phyloP scores from a whole-genome alignment of 306 rosid genomes.

The Castanospermum australe region DNA sequence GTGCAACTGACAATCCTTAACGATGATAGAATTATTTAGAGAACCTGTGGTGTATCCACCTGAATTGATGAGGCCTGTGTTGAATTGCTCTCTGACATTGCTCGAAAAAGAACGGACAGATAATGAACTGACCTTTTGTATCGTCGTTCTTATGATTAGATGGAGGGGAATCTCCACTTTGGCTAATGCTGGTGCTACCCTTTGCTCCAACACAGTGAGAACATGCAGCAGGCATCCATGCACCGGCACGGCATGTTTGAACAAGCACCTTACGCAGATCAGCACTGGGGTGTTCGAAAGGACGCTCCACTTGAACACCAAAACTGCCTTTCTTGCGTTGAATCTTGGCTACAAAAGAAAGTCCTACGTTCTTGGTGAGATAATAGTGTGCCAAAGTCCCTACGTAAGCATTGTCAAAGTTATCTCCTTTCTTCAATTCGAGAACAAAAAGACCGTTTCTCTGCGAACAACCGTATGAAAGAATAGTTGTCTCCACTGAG shows the following conservation, averaged over 20 bases:
- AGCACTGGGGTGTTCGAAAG: constrained; percentile 12
- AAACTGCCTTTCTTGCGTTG: background rate
- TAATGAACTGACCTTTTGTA: background rate
- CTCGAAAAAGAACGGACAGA: constrained; percentile 1
- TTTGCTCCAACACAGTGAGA: constrained; percentile 13
- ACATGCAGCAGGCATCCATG: constrained; percentile 24
- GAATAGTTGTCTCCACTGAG: background rate
- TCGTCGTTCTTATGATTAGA: background rate
- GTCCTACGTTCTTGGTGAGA: constrained; percentile 14
- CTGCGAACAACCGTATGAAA: background rate
- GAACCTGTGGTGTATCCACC: constrained; percentile 27
- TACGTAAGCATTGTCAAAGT: background rate
- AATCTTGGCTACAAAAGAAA: constrained; percentile 29
- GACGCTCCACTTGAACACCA: constrained; percentile 23
- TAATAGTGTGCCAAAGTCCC: constrained; percentile 29
- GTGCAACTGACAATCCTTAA: constrained; percentile 23
- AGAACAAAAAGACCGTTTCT: constrained; percentile 25
- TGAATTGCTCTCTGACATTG: constrained; percentile 1
- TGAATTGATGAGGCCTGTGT: constrained; percentile 29
- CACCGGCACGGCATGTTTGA: background rate
- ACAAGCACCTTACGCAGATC: constrained; percentile 24
- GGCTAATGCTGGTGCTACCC: background rate
- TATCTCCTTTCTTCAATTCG: constrained; percentile 8
- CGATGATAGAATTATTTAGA: constrained; percentile 27
- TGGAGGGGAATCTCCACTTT: background rate